Base-by-base conservation (phyloP, 2,329 filamentous ascomycete species). In the Pseudonectria foliicola region DNA sequence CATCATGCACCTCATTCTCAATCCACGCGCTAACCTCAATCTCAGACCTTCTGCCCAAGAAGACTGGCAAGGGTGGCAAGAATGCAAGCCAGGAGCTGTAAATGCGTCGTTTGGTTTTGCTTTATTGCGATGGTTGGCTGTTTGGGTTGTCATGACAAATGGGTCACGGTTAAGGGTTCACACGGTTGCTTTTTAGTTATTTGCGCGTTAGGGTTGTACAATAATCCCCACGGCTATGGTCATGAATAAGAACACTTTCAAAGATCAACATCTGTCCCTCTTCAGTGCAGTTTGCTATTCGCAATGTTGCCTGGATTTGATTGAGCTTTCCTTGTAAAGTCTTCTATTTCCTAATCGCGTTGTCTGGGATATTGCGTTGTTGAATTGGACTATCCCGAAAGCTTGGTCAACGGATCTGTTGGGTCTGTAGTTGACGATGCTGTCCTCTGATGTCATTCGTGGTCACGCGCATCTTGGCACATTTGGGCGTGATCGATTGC, bases 1-100 rank as follows among this genome's bases (percentile, higher is more conserved):
- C n/a, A 12, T 34, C 11, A 12, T 31, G 11, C 1, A 24, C 38
- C 27, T 6, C 25, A 30, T 31, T 38, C 8, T 24, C 4, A 3
- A 1, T 10, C 14, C 6, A 4, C 3, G 10, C 27, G 50, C 68
- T 73, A 56, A 76, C 59, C 29, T 30, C 6, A 36, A 42, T 39
- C 33, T 37, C 59, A 94, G 90, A 98, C 74, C 84, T 98, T 47
- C 81, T 98, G 51, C 92, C 92, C 62, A 96, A 98, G 88, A 96
- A 96, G 86, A 95, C 92, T 39, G 77, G 81, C 66, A 95, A 96
- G 85, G 75, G 76, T 64, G 85, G 85, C 71, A 95, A 95, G 82
- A 82, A 80, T 64, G 75, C 80, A 56, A 94, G 87, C 73, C 88
- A 95, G 73, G 89, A 95, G 76, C 77, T 96, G 73, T 96, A 87